Conservation (phyloP, 2,329 filamentous ascomycete species). For the Ambrosiella beaveri region DNA sequence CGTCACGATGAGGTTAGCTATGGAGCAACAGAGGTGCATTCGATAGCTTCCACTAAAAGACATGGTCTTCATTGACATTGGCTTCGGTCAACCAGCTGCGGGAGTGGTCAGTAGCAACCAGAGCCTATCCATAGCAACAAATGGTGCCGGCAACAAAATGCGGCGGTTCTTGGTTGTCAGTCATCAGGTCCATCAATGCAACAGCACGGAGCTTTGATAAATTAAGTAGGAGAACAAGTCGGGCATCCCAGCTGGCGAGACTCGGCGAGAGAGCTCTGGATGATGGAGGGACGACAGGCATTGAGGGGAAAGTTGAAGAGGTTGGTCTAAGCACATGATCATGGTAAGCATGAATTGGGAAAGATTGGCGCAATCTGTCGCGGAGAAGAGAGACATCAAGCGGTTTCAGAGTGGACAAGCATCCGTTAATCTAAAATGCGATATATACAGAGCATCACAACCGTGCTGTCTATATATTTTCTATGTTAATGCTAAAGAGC, state of each 20-base stretch:
- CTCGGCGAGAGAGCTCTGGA: background rate
- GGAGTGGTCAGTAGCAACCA: background rate
- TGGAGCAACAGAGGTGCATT: background rate
- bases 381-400: background rate
- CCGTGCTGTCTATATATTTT: background rate
- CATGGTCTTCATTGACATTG: background rate
- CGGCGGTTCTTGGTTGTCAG: background rate
- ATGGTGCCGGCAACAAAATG: constrained; percentile 2
- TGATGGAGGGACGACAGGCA: background rate
- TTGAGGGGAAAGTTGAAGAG: background rate
- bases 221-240: background rate
- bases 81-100: background rate
- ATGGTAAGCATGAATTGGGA: constrained; percentile 4
- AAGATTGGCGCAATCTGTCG: constrained; percentile 7
- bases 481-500: background rate
- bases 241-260: background rate
- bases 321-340: background rate
- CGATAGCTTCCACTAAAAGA: background rate
- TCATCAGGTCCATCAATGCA: constrained; percentile 3
- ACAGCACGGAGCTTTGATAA: constrained; percentile 1
- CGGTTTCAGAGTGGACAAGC: constrained; percentile 5
- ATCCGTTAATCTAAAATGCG: background rate
- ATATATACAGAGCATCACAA: background rate
- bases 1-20: background rate
- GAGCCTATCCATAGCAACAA: background rate